Conservation (phyloP, 148 eudicot genomes). For the Rhododendron griersonianum region DNA sequence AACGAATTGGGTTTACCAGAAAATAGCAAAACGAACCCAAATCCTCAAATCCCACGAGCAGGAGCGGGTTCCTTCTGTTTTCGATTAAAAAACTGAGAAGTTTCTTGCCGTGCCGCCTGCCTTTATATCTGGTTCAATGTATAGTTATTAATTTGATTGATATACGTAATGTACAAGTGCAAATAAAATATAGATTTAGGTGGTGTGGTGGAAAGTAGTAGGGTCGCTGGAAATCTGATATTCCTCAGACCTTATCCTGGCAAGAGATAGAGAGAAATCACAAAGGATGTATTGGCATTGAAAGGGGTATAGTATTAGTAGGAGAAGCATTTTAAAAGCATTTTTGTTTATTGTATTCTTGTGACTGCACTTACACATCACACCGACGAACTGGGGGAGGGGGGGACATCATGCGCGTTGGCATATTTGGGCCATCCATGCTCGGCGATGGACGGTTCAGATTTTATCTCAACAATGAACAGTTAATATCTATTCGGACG, state of each 20-base stretch:
- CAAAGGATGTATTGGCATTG: not conserved
- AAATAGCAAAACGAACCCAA: not conserved
- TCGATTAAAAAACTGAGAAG: not conserved
- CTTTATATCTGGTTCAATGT: not conserved
- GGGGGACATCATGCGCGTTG: too few relatives aligned
- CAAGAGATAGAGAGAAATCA: not conserved
- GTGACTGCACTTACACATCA: too few relatives aligned
- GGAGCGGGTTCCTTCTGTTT: not conserved
- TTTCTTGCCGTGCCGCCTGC: not conserved
- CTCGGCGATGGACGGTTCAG: too few relatives aligned
- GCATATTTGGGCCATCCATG: too few relatives aligned
- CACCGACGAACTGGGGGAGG: too few relatives aligned
- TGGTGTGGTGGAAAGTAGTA: not conserved
- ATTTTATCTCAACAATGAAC: too few relatives aligned
- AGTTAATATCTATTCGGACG: too few relatives aligned
- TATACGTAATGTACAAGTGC: too few relatives aligned
- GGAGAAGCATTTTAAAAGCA: too few relatives aligned
- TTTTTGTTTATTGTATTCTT: too few relatives aligned
- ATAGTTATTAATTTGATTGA: not conserved
- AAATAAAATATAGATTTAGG: not conserved
- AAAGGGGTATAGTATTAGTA: not conserved
- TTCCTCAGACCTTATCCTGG: slow-evolving; percentile 16
- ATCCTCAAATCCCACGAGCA: not conserved
- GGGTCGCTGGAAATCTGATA: not conserved
- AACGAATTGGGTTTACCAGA: not conserved